These are phyloP conservation scores for Ophiocordyceps australis DNA, from an alignment of 2,329 filamentous ascomycete genomes.

Conservation along the genomic window DNA sequence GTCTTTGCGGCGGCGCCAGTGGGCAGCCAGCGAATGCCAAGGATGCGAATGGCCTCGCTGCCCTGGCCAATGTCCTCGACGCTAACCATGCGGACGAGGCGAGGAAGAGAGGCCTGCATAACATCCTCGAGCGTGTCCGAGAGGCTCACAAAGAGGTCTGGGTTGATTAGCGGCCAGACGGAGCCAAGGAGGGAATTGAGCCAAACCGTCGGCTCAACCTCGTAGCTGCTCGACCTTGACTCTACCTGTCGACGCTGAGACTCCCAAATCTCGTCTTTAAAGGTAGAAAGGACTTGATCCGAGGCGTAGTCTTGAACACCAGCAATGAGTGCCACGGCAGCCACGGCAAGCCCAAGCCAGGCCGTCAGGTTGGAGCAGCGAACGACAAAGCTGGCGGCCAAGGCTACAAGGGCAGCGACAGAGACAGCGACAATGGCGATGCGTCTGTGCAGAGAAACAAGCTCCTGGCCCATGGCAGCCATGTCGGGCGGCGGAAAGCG, in stretches of 20 bases:
- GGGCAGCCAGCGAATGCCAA: constrained; percentile 55
- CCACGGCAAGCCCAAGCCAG: constrained; percentile 10
- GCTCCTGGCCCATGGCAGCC: constrained; percentile 16
- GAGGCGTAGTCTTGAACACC: constrained; percentile 39
- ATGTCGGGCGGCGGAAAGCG: constrained; percentile 31
- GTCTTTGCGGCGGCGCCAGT: constrained; percentile 48
- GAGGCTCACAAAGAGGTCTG: constrained; percentile 51
- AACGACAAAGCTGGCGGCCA: constrained; percentile 2
- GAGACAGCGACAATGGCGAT: constrained; percentile 16
- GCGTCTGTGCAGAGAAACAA: constrained; percentile 12
- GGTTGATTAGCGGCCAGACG: constrained; percentile 60
- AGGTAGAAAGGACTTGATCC: constrained; percentile 42
- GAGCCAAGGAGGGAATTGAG: constrained; percentile 49
- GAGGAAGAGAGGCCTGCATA: constrained; percentile 60
- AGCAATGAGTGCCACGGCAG: constrained; percentile 17
- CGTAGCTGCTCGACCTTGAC: constrained; percentile 17
- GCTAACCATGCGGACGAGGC: constrained; percentile 53
- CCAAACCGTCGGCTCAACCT: constrained; percentile 52
- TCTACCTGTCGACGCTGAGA: constrained; percentile 35
- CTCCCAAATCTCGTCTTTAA: constrained; percentile 54
- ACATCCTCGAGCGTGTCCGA: constrained; percentile 60
- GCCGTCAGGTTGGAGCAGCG: constrained; percentile 3
- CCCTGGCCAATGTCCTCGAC: constrained; percentile 63
- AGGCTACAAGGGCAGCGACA: constrained; percentile 8
- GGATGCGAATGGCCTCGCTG: constrained; percentile 49